phyloP scores from a whole-genome alignment of 2,329 filamentous ascomycete genomes.

The Fusarium torreyae region DNA sequence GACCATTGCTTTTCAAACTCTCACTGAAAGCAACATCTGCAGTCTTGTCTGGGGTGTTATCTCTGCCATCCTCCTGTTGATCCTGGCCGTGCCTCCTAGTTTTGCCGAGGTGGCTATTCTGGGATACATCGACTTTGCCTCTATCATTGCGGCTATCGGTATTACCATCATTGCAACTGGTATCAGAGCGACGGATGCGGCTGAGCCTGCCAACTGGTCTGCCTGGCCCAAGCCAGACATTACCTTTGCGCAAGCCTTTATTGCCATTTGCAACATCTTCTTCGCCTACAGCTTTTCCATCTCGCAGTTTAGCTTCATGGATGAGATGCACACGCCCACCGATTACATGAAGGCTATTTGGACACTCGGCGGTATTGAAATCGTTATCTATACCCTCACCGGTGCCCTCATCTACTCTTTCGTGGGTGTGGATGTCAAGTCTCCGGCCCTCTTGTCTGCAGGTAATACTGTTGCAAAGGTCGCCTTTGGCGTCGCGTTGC shows the following conservation, averaged over 20 bases:
- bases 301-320: constrained; percentile 63
- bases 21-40: constrained; percentile 67
- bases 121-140: constrained; percentile 49
- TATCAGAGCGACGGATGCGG: constrained; percentile 51
- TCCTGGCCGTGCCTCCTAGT: constrained; percentile 59
- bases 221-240: constrained; percentile 58
- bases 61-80: constrained; percentile 57
- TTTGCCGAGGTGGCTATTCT: constrained; percentile 53
- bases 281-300: constrained; percentile 72
- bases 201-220: constrained; percentile 52
- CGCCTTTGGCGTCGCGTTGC: constrained; percentile 66
- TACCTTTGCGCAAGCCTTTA: constrained; percentile 66
- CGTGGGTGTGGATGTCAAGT: constrained; percentile 71
- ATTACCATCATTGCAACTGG: constrained; percentile 75
- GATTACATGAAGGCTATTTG: constrained; percentile 66
- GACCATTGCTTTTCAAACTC: constrained; percentile 73
- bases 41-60: constrained; percentile 58
- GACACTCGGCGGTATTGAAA: constrained; percentile 72
- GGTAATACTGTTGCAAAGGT: constrained; percentile 62
- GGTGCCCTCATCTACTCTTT: constrained; percentile 77
- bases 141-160: constrained; percentile 67
- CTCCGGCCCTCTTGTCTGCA: constrained; percentile 76
- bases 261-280: constrained; percentile 75
- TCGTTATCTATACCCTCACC: constrained; percentile 73
- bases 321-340: constrained; percentile 61